Base-by-base conservation (phyloP, 345 rosid genomes). In the Moricandia moricandioides region DNA sequence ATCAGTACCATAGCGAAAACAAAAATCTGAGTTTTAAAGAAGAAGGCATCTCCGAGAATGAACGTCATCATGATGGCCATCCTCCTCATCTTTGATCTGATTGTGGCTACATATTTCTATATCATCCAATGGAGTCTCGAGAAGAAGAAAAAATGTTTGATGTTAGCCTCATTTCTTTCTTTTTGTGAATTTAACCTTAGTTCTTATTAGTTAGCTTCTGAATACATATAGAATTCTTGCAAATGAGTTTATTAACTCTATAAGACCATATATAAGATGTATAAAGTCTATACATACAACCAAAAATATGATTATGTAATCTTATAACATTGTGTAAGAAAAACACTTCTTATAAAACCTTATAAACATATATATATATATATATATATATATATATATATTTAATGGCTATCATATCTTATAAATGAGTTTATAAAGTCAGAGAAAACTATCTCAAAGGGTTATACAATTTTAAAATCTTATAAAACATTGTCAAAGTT, bases 31-130 rank as follows among this genome's bases (percentile, higher is more conserved):
- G 5, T 51, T 75, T 75, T 1, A 75, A 68, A 31, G 62, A 4
- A 16, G 69, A 75, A 27, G 14, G 39, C 62, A 7, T 35, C 29
- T 35, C 63, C 39, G 79, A 61, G 18, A 60, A 60, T 75, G 79
- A 67, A 11, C 39, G 27, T 47, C 61, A 24, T 11, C 69, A 45
- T 33, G 61, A 45, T 67, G 67, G 61, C 27, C 60, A 7, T 27
- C 79, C 62, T 49, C 54, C 54, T 14, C 40, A 47, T 8, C n/a
- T 61, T 5, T 6, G 73, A 12, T 10, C 55, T 61, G 79, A 8
- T 75, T 40, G 29, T 12, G 54, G 13, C 52, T 61, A 13, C 47
- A 26, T 31, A 7, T 18, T 10, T 67, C 60, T 47, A 47, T 47
- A 14, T 47, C 18, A 47, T 47, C 9, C 54, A 47, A 2, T 47